Evolutionary conservation across 2,329 filamentous ascomycete genomes (phyloP).

Genomic region (Eurotiales sp.): DNA sequence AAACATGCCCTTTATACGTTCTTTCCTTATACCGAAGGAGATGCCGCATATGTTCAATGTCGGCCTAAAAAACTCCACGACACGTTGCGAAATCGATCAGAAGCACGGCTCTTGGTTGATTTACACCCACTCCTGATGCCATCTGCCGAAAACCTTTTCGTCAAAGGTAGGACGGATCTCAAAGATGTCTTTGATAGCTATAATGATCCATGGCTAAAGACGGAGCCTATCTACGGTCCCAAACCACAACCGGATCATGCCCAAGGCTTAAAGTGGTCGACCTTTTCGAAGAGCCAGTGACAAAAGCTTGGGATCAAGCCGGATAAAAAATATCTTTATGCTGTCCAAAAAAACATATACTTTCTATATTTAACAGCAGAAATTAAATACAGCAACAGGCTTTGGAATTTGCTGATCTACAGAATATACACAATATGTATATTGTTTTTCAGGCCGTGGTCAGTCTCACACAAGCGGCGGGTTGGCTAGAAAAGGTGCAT

Average conservation of each 20-base stretch:
- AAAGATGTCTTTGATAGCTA: conserved; percentile 6
- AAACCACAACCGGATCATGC: conserved; percentile 10
- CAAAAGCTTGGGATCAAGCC: background rate
- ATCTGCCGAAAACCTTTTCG: background rate
- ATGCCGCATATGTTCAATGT: too few relatives aligned
- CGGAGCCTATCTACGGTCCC: conserved; percentile 6
- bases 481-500: conserved; percentile 17
- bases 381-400: background rate
- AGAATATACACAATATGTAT: conserved; percentile 3
- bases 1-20: too few relatives aligned
- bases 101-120: background rate
- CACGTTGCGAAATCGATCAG: background rate
- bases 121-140: conserved; percentile 2
- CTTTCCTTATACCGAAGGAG: too few relatives aligned
- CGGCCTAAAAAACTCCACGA: too few relatives aligned
- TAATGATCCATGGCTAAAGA: conserved; percentile 12
- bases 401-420: background rate
- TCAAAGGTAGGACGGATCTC: background rate
- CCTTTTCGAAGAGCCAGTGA: conserved; percentile 1
- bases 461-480: background rate
- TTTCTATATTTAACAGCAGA: conserved; percentile 1
- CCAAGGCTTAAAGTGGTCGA: background rate
- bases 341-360: background rate
- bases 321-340: background rate
- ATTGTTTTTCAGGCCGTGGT: conserved; percentile 1